Evolutionary conservation across 148 eudicot genomes (phyloP).

Genomic region (Dianthus caryophyllus): DNA sequence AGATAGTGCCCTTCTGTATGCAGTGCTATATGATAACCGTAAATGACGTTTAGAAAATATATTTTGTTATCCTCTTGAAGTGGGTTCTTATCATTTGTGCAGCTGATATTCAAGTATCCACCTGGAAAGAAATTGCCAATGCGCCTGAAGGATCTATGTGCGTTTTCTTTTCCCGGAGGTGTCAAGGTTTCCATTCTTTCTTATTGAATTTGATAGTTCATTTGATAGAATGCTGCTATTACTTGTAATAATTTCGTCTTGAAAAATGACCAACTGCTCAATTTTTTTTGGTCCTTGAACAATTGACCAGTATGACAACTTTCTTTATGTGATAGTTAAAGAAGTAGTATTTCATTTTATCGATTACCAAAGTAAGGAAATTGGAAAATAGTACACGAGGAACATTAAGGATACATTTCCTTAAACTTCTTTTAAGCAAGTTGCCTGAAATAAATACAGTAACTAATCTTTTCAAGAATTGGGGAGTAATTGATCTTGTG

Average conservation of each 20-base stretch:
- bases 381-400: background rate
- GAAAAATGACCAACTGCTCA: background rate
- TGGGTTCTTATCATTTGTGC: constrained; percentile 20
- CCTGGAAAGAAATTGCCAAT: constrained; percentile 73
- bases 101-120: constrained; percentile 88
- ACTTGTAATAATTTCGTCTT: background rate
- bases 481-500: background rate
- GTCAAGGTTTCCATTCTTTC: constrained; percentile 54
- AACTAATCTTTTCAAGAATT: background rate
- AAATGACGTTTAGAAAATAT: background rate
- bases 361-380: background rate
- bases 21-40: background rate
- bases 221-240: background rate
- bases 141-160: constrained; percentile 73
- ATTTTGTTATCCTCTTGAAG: constrained; percentile 1
- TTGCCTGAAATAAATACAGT: background rate
- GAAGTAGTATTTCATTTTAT: background rate
- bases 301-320: background rate
- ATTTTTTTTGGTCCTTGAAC: background rate
- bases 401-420: background rate
- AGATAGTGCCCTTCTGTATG: too few relatives aligned
- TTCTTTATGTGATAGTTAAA: background rate
- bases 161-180: constrained; percentile 92
- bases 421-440: background rate
- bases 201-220: constrained; percentile 1